Evolutionary conservation across 2,329 filamentous ascomycete genomes (phyloP).

Genomic region (Pyrenophora graminea): DNA sequence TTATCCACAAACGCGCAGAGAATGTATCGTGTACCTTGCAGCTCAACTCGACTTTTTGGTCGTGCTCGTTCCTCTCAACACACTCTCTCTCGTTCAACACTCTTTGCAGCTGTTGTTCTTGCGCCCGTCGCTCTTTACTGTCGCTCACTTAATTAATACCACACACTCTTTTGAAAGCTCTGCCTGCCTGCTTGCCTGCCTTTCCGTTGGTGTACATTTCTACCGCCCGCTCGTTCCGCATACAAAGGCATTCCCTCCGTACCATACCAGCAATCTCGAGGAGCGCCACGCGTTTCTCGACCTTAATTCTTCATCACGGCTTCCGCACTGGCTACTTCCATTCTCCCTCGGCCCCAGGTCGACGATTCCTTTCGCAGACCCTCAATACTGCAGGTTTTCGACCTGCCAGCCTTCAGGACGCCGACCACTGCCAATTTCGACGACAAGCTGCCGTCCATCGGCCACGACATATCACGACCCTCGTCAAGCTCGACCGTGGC

Average conservation of each 20-base stretch:
- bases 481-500: slow-evolving; percentile 58
- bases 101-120: slow-evolving; percentile 29
- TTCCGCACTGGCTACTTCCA: slow-evolving; percentile 62
- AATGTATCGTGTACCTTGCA: slow-evolving; percentile 35
- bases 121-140: slow-evolving; percentile 34
- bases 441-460: slow-evolving; percentile 54
- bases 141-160: slow-evolving; percentile 26
- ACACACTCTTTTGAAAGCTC: slow-evolving; percentile 32
- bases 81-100: slow-evolving; percentile 21
- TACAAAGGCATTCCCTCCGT: slow-evolving; percentile 10
- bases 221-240: slow-evolving; percentile 14
- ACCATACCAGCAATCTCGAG: slow-evolving; percentile 24
- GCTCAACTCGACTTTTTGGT: slow-evolving; percentile 18
- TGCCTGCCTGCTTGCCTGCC: slow-evolving; percentile 11
- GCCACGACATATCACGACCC: slow-evolving; percentile 57
- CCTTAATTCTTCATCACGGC: slow-evolving; percentile 50
- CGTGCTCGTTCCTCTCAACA: slow-evolving; percentile 25
- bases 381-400: slow-evolving; percentile 54
- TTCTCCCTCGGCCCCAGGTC: slow-evolving; percentile 64
- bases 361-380: slow-evolving; percentile 56
- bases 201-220: slow-evolving; percentile 23
- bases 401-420: slow-evolving; percentile 54
- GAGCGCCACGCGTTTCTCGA: slow-evolving; percentile 46
- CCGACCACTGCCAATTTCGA: slow-evolving; percentile 47
- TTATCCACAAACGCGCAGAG: slow-evolving; percentile 31